Base-by-base conservation (phyloP, 2,329 filamentous ascomycete species). In the Stenocarpella maydis region DNA sequence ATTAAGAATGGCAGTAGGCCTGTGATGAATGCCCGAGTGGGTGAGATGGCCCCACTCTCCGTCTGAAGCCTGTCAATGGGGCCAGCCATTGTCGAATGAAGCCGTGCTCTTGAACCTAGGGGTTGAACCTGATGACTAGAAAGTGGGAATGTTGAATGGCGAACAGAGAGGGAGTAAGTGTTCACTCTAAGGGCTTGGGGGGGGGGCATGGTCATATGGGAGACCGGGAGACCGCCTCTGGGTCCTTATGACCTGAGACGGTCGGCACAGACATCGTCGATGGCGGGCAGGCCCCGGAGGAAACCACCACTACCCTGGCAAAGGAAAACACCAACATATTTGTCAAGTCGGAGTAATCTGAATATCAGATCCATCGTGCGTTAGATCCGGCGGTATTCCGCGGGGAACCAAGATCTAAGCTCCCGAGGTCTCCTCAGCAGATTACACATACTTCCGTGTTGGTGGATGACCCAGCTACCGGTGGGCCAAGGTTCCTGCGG, bases 1-100 rank as follows among this genome's bases (percentile, higher is more conserved):
- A 71, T 28, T 67, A 78, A 41, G 67, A 77, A 65, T 41, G 69
- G 50, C 12, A 74, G n/a, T 21, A 72, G 39, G 7, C 73, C 68
- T 64, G 37, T 50, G 26, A 78, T 21, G 45, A 78, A 50, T 24
- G 73, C 69, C 24, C 72, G 72, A 26, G 74, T 73, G 14, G 74
- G 73, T 5, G 76, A 77, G 60, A 74, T 58, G 21, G 69, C 71
- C 45, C 66, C 72, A 17, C 54, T 67, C n/a, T 76, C 68, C 3
- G 75, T 72, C 70, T 79, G 78, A 4, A 72, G 60, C 28, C 67
- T 69, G n/a, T 71, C 63, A 8, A 67, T 39, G n/a, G 71, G 70
- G 52, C 75, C 71, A 66, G 72, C 74, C 76, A 78, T 78, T 61
- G 31, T 69, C 24, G 19, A 19, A 31, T 26, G 37, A 50, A 17